These are phyloP conservation scores for Zygnema cylindricum DNA, from an alignment of 139 green algal genomes.

Conservation along the genomic window DNA sequence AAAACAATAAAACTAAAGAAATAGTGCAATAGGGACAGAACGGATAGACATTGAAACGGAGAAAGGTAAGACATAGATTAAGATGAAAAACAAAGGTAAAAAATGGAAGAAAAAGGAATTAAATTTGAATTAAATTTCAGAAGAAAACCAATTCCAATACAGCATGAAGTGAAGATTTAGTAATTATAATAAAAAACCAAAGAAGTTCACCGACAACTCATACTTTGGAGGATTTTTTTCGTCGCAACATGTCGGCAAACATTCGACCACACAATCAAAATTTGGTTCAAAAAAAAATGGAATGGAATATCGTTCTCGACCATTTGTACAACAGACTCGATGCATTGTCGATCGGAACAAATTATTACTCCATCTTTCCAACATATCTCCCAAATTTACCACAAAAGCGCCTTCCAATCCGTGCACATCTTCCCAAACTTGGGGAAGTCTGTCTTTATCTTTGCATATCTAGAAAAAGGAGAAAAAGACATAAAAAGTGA, in stretches of 20 bases:
- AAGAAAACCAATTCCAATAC: too few species aligned
- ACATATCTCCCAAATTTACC: slow-evolving; percentile 94
- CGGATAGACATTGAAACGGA: too few species aligned
- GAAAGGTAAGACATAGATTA: too few species aligned
- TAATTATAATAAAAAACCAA: too few species aligned
- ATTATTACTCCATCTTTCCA: slow-evolving; percentile 84
- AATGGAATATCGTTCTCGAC: slow-evolving; percentile 14
- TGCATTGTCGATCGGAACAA: slow-evolving; percentile 61
- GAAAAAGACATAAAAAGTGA: not conserved
- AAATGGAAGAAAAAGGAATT: too few species aligned
- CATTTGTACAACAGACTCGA: not conserved
- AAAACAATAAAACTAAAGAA: too few species aligned
- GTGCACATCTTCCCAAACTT: not conserved
- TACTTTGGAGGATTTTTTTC: slow-evolving; percentile 57
- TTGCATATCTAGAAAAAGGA: not conserved
- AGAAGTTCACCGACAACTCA: too few species aligned
- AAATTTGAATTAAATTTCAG: too few species aligned
- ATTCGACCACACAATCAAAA: slow-evolving; percentile 76
- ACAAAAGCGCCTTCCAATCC: slow-evolving; percentile 72
- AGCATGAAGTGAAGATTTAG: too few species aligned
- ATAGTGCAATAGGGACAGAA: too few species aligned
- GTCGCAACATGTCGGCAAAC: slow-evolving; percentile 69
- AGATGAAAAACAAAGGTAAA: too few species aligned
- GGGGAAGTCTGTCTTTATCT: not conserved
- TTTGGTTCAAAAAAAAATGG: slow-evolving; percentile 88